Base-by-base conservation (phyloP, 2,329 filamentous ascomycete species). In the Penicillium concentricum region DNA sequence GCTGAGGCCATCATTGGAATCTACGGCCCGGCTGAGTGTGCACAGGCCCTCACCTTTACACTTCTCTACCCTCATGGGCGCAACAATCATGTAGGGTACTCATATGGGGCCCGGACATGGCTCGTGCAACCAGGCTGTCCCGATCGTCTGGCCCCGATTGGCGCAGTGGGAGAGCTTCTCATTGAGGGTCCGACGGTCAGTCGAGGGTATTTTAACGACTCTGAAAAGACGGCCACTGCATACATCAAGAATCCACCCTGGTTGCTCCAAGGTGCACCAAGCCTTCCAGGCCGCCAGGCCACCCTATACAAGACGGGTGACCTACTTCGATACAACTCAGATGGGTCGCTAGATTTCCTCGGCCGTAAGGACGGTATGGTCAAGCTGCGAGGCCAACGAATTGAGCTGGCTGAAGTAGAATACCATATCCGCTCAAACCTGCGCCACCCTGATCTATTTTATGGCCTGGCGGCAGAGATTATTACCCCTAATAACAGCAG, bases 21-120 rank as follows among this genome's bases (percentile, higher is more conserved):
- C 4, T 52, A 52, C 32, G 50, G 50, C 13, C 50, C 50, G 1
- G 41, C 50, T 38, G 50, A 52, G 18, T 52, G 50, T n/a, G 32
- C 50, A 20, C 34, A 35, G 20, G 30, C 45, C 15, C 30, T 34
- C 8, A 47, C 45, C 0, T 35, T 47, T 3, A 24, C 18, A 13
- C 15, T 5, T 24, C 18, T 47, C 6, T 8, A 3, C 2, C 32
- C 45, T 13, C 10, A 26, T 5, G 30, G 30, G 3, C 45, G 8
- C 15, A 35, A 24, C 18, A 35, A 35, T 13, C 45, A 47, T 28
- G 32, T 37, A 24, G 45, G 32, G 30, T 26, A n/a, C 20, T 26
- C 20, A 18, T 37, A 48, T 16, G 45, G 45, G 16, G 32, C 45
- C 32, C 45, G 22, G 34, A 35, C 44, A 22, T 51, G 38, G 48